Percentiles rank a stretch among this genome's conserved stretches.
Evolutionary conservation across 75 land plant species (phyloP).

Genomic region (Sequoia sempervirens): DNA sequence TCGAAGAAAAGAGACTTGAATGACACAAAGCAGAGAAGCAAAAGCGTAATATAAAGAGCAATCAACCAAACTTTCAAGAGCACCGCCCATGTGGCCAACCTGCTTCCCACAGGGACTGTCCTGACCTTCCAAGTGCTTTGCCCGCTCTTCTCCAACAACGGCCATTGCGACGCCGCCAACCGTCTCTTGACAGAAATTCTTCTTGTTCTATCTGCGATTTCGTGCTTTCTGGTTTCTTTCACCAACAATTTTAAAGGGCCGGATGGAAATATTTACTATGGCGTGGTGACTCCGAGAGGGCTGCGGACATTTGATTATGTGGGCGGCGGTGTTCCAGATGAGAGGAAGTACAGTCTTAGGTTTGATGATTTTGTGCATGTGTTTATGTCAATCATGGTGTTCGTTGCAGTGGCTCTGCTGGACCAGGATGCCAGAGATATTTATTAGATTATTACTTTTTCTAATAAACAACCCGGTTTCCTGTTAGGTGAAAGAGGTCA

Average conservation of each 20-base stretch:
- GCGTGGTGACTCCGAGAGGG: slow-evolving; percentile 51
- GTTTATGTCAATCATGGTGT: slow-evolving; percentile 16
- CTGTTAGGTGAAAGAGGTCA: no score
- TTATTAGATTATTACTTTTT: no score
- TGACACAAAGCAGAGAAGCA: neutral
- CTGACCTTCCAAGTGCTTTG: slow-evolving; percentile 55
- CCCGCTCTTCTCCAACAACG: slow-evolving; percentile 48
- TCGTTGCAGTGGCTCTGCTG: slow-evolving; percentile 16
- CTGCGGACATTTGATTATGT: slow-evolving; percentile 41
- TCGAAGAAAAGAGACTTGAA: neutral
- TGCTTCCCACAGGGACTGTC: slow-evolving; percentile 75
- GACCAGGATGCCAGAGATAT: slow-evolving; percentile 14
- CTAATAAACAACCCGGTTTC: no score
- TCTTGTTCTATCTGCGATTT: slow-evolving; percentile 13
- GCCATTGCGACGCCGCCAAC: slow-evolving; percentile 28
- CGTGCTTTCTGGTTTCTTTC: slow-evolving; percentile 30
- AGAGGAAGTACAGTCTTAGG: slow-evolving; percentile 26
- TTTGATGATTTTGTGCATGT: slow-evolving; percentile 56
- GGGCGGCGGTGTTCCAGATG: slow-evolving; percentile 10
- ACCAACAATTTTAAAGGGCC: slow-evolving; percentile 19
- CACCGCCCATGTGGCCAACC: slow-evolving; percentile 50
- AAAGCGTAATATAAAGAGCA: slow-evolving; percentile 23
- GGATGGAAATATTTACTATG: slow-evolving; percentile 34
- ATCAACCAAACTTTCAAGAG: slow-evolving; percentile 43
- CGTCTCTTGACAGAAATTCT: slow-evolving; percentile 18